These are phyloP conservation scores for Parathielavia hyrcaniae DNA, from an alignment of 495 filamentous ascomycete species.

Conservation along the genomic window DNA sequence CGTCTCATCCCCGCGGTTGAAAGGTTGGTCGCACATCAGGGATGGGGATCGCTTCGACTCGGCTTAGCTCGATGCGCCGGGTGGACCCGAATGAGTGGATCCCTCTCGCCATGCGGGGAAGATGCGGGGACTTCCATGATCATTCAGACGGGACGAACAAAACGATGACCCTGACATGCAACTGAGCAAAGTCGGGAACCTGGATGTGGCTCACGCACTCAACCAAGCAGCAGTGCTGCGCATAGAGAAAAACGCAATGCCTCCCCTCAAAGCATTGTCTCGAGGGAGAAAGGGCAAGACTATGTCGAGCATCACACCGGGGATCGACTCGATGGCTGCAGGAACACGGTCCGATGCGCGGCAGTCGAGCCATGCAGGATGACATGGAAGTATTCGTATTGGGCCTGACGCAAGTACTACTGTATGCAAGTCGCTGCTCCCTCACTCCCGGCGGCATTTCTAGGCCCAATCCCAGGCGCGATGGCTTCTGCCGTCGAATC, in stretches of 20 bases:
- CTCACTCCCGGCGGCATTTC: too few species aligned
- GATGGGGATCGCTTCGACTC: not conserved
- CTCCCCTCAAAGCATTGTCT: too few species aligned
- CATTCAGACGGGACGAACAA: not conserved
- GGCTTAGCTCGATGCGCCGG: not conserved
- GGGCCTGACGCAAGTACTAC: too few species aligned
- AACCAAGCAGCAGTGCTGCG: too few species aligned
- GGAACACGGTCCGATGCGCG: not conserved
- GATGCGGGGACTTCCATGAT: not conserved
- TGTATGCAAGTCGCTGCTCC: too few species aligned
- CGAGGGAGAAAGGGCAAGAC: not conserved
- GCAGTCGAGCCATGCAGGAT: too few species aligned
- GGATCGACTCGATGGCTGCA: not conserved
- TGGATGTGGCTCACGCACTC: too few species aligned
- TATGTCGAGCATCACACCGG: not conserved
- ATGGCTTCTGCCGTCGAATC: not conserved
- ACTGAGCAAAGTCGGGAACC: not conserved
- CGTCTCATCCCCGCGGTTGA: not conserved
- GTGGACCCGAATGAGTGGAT: not conserved
- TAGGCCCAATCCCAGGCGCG: not conserved
- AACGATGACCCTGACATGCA: not conserved
- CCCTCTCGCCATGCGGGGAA: not conserved
- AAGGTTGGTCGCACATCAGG: not conserved
- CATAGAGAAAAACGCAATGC: too few species aligned
- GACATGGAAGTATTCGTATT: too few species aligned